These are phyloP conservation scores for Craspedostauros australis DNA, from an alignment of 108 stramenopile species.

Conservation along the genomic window DNA sequence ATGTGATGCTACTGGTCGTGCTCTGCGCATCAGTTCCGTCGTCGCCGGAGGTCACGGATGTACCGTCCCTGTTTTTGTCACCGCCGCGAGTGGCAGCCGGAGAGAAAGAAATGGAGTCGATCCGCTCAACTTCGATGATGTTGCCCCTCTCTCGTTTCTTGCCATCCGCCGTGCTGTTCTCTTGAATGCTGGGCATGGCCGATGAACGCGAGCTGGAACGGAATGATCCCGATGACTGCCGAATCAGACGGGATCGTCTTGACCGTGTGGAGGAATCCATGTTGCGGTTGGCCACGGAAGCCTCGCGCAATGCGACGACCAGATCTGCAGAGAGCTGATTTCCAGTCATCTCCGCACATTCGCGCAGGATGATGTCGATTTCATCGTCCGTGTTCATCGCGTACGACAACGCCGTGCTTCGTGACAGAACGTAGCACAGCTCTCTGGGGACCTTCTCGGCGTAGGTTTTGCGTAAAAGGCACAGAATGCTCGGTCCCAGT, in stretches of 20 bases:
- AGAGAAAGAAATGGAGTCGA: not conserved
- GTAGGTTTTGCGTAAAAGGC: constrained; percentile 1
- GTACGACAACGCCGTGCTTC: constrained; percentile 1
- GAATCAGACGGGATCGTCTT: constrained; percentile 2
- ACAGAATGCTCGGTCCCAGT: constrained; percentile 1
- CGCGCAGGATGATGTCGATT: constrained; percentile 6
- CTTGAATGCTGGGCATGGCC: constrained; percentile 17
- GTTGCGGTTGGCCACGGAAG: constrained; percentile 3
- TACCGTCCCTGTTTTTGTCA: no score
- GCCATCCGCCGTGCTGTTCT: no score
- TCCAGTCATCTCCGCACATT: constrained; percentile 12
- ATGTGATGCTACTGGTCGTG: no score
- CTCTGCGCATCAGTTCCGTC: no score
- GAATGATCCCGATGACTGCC: constrained; percentile 8
- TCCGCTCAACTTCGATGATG: no score
- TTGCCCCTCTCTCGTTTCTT: constrained; percentile 4
- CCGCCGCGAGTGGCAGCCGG: no score
- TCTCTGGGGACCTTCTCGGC: not conserved
- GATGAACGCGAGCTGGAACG: constrained; percentile 12
- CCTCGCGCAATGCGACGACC: constrained; percentile 10
- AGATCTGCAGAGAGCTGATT: constrained; percentile 14
- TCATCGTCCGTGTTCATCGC: constrained; percentile 21
- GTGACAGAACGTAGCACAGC: not conserved
- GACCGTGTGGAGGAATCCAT: constrained; percentile 1
- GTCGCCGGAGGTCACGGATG: no score